phyloP scores from a whole-genome alignment of 1,284 basidiomycete species.

The Rhodotorula sp. region DNA sequence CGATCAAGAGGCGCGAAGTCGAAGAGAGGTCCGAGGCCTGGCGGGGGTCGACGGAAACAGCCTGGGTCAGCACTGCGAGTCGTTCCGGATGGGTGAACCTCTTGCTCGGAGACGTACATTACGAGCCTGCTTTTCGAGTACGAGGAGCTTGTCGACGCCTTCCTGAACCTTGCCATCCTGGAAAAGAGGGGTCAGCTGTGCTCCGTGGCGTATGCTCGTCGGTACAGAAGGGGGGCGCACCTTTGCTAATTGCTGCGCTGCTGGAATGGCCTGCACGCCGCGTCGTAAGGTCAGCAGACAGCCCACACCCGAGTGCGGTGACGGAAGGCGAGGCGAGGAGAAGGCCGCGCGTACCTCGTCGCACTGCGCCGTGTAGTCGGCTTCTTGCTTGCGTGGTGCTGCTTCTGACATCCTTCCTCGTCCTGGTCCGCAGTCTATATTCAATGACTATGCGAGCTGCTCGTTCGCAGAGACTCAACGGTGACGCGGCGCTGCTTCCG shows the following conservation, averaged over 20 bases:
- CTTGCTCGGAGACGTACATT: conserved; percentile 62
- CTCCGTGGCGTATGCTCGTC: no score
- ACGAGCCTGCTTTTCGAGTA: conserved; percentile 91
- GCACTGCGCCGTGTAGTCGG: conserved; percentile 28
- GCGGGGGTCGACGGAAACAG: no score
- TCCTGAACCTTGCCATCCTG: conserved; percentile 72
- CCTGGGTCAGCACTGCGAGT: not conserved
- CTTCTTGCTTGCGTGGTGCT: conserved; percentile 36
- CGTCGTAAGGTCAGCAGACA: not conserved
- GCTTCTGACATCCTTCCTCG: conserved; percentile 4
- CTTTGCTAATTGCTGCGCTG: conserved; percentile 32
- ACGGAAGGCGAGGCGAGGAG: not conserved
- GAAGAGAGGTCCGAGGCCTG: conserved; percentile 90
- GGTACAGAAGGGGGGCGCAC: not conserved
- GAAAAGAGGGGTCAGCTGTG: not conserved
- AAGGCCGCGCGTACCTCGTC: conserved; percentile 29
- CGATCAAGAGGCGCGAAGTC: conserved; percentile 79
- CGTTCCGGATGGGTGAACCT: no score
- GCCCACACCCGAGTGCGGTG: not conserved
- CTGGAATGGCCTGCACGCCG: conserved; percentile 28
- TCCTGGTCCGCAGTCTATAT: not conserved
- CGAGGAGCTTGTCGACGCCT: conserved; percentile 83
- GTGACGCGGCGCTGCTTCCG: conserved; percentile 1
- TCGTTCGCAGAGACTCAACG: no score
- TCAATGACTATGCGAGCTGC: not conserved